phyloP scores from a whole-genome alignment of 495 filamentous ascomycete genomes.

The Tuber melanosporum region DNA sequence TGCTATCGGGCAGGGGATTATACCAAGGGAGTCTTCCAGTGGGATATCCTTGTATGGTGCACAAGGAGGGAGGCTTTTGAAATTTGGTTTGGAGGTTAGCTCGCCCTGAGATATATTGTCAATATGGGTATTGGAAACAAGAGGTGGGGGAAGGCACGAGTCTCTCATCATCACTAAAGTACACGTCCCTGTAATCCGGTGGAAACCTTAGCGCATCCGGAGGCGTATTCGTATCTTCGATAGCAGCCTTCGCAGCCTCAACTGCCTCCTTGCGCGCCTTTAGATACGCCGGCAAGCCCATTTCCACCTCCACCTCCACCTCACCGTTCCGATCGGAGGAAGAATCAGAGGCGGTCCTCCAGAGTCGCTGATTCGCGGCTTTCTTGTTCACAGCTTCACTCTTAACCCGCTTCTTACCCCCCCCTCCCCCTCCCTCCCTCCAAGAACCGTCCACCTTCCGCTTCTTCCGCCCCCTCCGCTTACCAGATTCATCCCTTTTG shows the following conservation, averaged over 20 bases:
- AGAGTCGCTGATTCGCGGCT: not conserved
- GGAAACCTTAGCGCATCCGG: conserved; percentile 65
- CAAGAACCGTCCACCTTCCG: conserved; percentile 15
- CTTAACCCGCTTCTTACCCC: conserved; percentile 10
- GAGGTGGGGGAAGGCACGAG: conserved; percentile 36
- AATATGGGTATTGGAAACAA: not conserved
- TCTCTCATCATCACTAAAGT: conserved; percentile 80
- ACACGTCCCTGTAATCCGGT: conserved; percentile 70
- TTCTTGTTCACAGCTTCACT: conserved; percentile 14
- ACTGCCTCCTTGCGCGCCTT: conserved; percentile 49
- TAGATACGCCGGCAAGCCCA: conserved; percentile 13
- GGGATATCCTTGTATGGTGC: conserved; percentile 63
- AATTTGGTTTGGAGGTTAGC: conserved; percentile 55
- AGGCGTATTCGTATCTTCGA: conserved; percentile 54
- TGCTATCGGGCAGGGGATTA: conserved; percentile 84
- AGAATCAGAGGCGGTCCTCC: conserved; percentile 4
- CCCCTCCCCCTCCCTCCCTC: conserved; percentile 6
- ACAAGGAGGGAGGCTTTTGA: conserved; percentile 45
- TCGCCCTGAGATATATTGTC: conserved; percentile 56
- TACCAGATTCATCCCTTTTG: conserved; percentile 23
- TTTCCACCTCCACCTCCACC: conserved; percentile 10
- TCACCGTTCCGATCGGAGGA: not conserved
- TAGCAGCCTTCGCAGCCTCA: conserved; percentile 46
- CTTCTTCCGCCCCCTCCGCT: conserved; percentile 10
- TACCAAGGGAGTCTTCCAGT: conserved; percentile 66